Evolutionary conservation across 345 rosid genomes (phyloP).

Genomic region (Camelina laxa): DNA sequence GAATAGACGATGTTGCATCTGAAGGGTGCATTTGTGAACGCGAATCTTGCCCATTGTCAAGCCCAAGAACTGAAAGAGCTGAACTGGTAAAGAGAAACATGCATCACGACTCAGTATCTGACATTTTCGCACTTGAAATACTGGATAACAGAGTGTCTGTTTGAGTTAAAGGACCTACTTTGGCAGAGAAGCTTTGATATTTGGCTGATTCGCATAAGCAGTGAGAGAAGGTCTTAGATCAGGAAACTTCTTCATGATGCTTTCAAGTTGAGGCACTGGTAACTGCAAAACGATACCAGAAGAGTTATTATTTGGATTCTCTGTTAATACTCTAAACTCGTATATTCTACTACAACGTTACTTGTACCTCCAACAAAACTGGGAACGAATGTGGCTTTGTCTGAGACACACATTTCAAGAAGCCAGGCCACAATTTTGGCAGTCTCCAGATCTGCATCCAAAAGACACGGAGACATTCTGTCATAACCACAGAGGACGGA

Average conservation of each 20-base stretch:
- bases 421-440: constrained; percentile 98
- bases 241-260: constrained; percentile 72
- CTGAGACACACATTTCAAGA: constrained; percentile 92
- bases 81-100: constrained; percentile 65
- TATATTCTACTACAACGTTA: neutral
- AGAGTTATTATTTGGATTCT: constrained; percentile 22
- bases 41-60: constrained; percentile 53
- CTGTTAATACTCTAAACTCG: constrained; percentile 5
- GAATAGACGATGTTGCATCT: constrained; percentile 63
- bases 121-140: neutral
- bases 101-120: constrained; percentile 20
- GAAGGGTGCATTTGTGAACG: constrained; percentile 62
- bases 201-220: constrained; percentile 72
- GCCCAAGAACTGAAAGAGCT: constrained; percentile 74
- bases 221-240: constrained; percentile 75
- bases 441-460: constrained; percentile 84
- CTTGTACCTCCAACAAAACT: constrained; percentile 77
- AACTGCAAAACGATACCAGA: constrained; percentile 58
- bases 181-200: constrained; percentile 63
- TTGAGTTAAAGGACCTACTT: constrained; percentile 53
- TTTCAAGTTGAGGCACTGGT: constrained; percentile 85
- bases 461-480: constrained; percentile 12
- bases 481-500: constrained; percentile 3
- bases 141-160: constrained; percentile 3
- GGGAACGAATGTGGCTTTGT: constrained; percentile 91